Evolutionary conservation across 768 basidiomycete genomes (phyloP).

Genomic region (Amanita inopinata): DNA sequence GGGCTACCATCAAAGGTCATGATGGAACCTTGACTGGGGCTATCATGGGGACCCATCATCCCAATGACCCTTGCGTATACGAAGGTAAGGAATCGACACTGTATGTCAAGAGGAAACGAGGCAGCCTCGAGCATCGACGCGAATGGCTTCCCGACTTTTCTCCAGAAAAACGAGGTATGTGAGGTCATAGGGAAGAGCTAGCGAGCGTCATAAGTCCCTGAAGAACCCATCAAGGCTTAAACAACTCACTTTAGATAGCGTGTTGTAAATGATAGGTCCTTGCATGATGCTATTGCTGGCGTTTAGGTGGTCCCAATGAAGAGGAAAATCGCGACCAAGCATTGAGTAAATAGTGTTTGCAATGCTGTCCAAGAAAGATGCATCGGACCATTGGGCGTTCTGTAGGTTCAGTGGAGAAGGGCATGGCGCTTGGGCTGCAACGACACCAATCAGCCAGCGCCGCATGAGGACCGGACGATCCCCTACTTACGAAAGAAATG

Average conservation of each 20-base stretch:
- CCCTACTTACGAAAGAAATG: constrained; percentile 1
- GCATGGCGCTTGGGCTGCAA: background rate
- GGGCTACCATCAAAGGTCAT: constrained; percentile 26
- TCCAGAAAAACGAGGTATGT: constrained; percentile 18
- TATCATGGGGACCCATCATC: constrained; percentile 21
- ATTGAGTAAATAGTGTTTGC: background rate
- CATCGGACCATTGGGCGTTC: background rate
- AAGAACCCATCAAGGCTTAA: background rate
- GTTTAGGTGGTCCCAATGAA: background rate
- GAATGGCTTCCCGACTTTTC: constrained; percentile 18
- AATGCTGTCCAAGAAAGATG: background rate
- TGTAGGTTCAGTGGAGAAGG: background rate
- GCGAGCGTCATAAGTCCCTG: background rate
- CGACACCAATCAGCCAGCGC: background rate
- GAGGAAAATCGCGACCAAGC: background rate
- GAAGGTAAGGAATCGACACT: constrained; percentile 21
- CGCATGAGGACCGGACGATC: background rate
- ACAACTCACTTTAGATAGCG: background rate
- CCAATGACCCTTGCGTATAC: constrained; percentile 21
- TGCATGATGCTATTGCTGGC: background rate
- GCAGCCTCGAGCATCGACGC: constrained; percentile 22
- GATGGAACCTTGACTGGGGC: constrained; percentile 15
- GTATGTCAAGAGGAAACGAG: constrained; percentile 15
- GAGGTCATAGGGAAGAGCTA: constrained; percentile 3
- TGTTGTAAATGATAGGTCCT: background rate